Base-by-base conservation (phyloP, 805 yeast genomes). In the Zygoascus ofunaensis region DNA sequence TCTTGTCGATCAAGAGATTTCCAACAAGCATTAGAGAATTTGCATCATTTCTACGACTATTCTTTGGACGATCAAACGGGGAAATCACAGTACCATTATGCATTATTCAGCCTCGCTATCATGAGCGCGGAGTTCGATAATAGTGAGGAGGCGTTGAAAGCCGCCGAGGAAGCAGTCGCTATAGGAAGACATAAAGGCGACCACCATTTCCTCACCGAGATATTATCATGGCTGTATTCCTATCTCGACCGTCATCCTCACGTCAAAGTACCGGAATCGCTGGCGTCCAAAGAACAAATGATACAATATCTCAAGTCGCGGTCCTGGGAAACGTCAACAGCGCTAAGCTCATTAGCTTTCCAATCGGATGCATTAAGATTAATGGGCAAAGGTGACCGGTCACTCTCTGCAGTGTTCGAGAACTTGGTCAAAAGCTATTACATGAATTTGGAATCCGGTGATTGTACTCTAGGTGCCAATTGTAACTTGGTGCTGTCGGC, bases 111-210 rank as follows among this genome's bases (percentile, higher is more conserved):
- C 2, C 64, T 82, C 39, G 94, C 92, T 0, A 70, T 83, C 0
- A 63, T 84, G 34, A 87, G 85, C 51, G 79, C 81, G 19, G 74
- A 73, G 42, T 83, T 82, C 58, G 78, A 79, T 23, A 77, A 79
- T 45, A 73, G 74, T 49, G 71, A 71, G 10, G 81, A 81, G 47
- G 94, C 95, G 0, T 59, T 86, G 12, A 71, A 80, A 50, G 81
- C 94, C 1, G 82, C 87, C 5, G 86, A 82, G 49, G 96, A 87
- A 59, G 92, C 96, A 0, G 82, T 87, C 2, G 70, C 82, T 4
- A 87, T 87, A 2, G 96, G 96, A 0, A 68, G 96, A 52, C 95
- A 87, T 55, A 80, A 82, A 53, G 79, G 79, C 49, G 95, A 89
- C 59, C 70, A 76, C 44, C 68, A 72, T 12, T 84, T 94, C 21